Base-by-base conservation (phyloP, 768 basidiomycete species). In the Hortiboletus flavorubellus region DNA sequence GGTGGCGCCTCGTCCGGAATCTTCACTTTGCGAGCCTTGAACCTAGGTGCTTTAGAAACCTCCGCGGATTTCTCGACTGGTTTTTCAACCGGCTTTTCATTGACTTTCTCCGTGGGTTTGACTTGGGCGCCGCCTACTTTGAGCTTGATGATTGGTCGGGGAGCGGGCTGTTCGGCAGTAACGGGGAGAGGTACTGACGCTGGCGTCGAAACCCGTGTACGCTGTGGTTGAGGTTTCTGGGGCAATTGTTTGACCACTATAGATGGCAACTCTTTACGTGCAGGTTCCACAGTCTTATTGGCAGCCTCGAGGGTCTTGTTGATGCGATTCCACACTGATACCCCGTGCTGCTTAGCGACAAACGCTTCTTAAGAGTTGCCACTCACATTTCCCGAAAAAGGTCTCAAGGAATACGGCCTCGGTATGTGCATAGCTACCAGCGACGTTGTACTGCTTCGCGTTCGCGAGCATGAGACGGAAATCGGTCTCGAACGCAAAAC, bases 391-490 rank as follows among this genome's bases (percentile, higher is more conserved):
- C 60, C 96, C 89, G 62, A 98, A 96, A 64, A 88, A 86, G 0
- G 73, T 77, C 63, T 96, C 91, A 39, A 98, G 73, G 29, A 79
- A 77, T 38, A 88, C 76, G 0, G 92, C 89, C 59, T 91, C 86
- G 44, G 83, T 86, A 59, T 89, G 83, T 8, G 87, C 90, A 52
- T 79, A 86, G 51, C 83, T 86, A 29, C 84, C 84, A 12, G 80
- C 72, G 21, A 78, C 72, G 66, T 97, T 98, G 76, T 96, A 99
- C 16, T 78, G 76, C 66, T 89, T 89, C 21, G 93, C 91, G 64
- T 99, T 99, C 43, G 75, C 67, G 45, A 93, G 81, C 85, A 98
- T 93, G 50, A 96, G 80, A 54, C 80, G 83, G 71, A 98, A 89
- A 69, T 99, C 97, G 29, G 80, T 76, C 59, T 87, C 86, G 69